Evolutionary conservation across 352 stramenopile genomes (phyloP), one percentile per base, ranked within the genome.

Genomic region (Chrysophaeum taylorii): DNA sequence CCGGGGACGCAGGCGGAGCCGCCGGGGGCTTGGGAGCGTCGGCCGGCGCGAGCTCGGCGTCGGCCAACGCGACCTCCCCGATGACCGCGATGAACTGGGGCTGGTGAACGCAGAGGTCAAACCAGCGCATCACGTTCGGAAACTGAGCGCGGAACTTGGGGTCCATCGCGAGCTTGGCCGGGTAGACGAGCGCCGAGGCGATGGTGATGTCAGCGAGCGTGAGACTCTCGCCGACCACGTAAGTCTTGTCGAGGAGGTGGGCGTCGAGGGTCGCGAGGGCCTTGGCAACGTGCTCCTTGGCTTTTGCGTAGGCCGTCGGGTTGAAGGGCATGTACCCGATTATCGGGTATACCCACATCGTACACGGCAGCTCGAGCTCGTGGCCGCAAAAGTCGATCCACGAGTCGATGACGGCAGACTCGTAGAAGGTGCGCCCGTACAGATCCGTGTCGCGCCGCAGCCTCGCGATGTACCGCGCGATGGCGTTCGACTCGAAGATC

Each of bases 381-480:
- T 94, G 81, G 29, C 80, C 72, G 41, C 78, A 84, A 77, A 94
- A 97, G 75, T 97, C 92, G n/a, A 96, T 85, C 92, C 92, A 97
- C 27, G 82, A 73, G 75, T 96, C 87, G 38, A 96, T 83, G 0
- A 64, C 31, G 52, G 78, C 89, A 61, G 91, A 87, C 75, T 95
- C 86, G 77, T 94, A 93, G 72, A 93, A 92, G 33, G 83, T 89
- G 70, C 81, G 81, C 68, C 92, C 92, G 63, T 88, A 83, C 50
- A 97, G 82, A 54, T 87, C 83, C 15, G 81, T 89, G 82, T 96
- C 91, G 27, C 70, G 48, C 41, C 89, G 85, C n/a, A 96, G 78
- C 43, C 87, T 81, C 35, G 89, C 89, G 2, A 97, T 77, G 78
- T 95, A 97, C 33, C 87, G 82, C 38, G 90, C 89, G 73, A 97